Percentiles rank a stretch among this genome's conserved stretches.
phyloP scores from a whole-genome alignment of 208 protist species.

The Wallacemonas sp. region DNA sequence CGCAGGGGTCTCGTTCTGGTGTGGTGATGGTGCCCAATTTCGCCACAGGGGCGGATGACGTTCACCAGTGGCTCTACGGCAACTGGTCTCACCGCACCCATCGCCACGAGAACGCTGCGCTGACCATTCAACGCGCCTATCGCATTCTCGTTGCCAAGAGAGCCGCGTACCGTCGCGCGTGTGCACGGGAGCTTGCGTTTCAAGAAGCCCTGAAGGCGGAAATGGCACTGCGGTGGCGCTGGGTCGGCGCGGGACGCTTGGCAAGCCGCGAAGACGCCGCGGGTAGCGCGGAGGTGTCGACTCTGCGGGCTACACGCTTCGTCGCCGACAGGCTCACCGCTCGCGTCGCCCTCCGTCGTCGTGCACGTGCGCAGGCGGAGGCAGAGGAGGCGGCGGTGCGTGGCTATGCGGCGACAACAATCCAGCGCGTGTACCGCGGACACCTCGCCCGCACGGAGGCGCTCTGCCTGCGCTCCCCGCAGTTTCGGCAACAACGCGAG shows the following conservation, averaged over 20 bases:
- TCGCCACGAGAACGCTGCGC: slow-evolving; percentile 80
- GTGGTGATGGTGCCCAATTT: background rate
- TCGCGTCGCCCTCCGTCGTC: slow-evolving; percentile 41
- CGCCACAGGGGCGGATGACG: background rate
- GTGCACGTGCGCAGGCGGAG: background rate
- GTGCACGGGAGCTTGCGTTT: slow-evolving; percentile 42
- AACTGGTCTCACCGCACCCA: slow-evolving; percentile 73
- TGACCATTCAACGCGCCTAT: slow-evolving; percentile 79
- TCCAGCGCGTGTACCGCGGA: slow-evolving; percentile 40
- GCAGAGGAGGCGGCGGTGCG: slow-evolving; percentile 6
- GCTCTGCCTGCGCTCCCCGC: slow-evolving; percentile 19
- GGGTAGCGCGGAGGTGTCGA: slow-evolving; percentile 9
- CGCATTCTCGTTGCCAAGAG: slow-evolving; percentile 52
- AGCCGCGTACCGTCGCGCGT: slow-evolving; percentile 32
- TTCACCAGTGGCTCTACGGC: slow-evolving; percentile 69
- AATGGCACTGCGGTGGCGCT: slow-evolving; percentile 24
- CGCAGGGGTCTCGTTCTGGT: background rate
- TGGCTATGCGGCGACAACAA: slow-evolving; percentile 29
- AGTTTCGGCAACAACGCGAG: slow-evolving; percentile 2
- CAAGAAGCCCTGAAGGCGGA: slow-evolving; percentile 43
- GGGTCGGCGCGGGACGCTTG: slow-evolving; percentile 27
- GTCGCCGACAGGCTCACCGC: slow-evolving; percentile 60
- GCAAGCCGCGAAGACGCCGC: background rate
- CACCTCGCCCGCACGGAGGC: slow-evolving; percentile 26
- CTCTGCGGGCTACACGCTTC: slow-evolving; percentile 41